Evolutionary conservation across 83 land plant genomes (phyloP), one percentile per base, ranked within the genome.

Genomic region (Picea mariana): DNA sequence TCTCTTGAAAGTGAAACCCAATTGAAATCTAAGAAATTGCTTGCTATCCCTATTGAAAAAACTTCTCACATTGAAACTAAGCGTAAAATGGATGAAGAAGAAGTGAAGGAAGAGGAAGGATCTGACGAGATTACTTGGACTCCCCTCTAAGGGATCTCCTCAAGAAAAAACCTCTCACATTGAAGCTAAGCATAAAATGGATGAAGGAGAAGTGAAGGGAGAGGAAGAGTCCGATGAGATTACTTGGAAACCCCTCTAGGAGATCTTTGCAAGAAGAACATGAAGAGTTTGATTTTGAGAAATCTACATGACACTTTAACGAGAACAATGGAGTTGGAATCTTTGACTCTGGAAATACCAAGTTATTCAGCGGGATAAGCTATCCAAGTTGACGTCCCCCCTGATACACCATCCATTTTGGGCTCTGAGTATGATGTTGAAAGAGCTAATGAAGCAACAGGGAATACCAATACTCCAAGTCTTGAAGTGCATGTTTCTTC

Each of bases 401-500:
- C 27, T 9, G 24, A 3, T 44, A 4, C 5, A 21, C 26, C 27
- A 47, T 73, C 77, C 1, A 9, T 42, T 73, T 23, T 1, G 58
- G 77, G 77, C 0, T 42, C 23, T 11, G 77, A 73, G 77, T 42
- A 47, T 73, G 27, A 44, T 20, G 55, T 16, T 73, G 21, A 21
- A 73, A n/a, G 55, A 47, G 26, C n/a, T 21, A 44, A 73, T 73
- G 77, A 42, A 34, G 58, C n/a, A 44, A n/a, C 58, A 47, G 77
- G 42, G 20, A 42, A 20, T n/a, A 23, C 18, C 44, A 47, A 6
- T 52, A 20, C 77, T 34, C 49, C 21, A 20, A 73, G 77, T 44
- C 55, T 73, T 73, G 77, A 73, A 73, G 55, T 73, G 13, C 58
- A 42, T 42, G 15, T 40, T 73, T 73, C 55, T 73, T 73, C 77